Percentiles rank a stretch among this genome's conserved stretches.
These are phyloP conservation scores for Microcos paniculata DNA, from an alignment of 345 rosid genomes.

Conservation along the genomic window DNA sequence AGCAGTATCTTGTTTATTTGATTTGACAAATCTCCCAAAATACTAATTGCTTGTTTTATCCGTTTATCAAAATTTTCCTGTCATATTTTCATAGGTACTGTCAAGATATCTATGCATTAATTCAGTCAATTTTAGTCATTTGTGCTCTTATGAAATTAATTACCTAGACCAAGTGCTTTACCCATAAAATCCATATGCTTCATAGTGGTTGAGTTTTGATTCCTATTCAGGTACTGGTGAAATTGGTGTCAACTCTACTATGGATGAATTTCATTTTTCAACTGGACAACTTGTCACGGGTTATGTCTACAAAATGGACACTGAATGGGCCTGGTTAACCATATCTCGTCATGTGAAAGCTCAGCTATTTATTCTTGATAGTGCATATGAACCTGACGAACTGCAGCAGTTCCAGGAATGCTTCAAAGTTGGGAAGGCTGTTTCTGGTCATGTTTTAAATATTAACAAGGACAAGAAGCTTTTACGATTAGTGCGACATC, in stretches of 20 bases:
- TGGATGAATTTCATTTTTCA: constrained; percentile 49
- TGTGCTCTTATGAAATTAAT: not conserved
- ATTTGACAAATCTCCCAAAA: not conserved
- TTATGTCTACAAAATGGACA: constrained; percentile 82
- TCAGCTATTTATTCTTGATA: constrained; percentile 71
- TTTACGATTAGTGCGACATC: constrained; percentile 65
- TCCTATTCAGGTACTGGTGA: constrained; percentile 44
- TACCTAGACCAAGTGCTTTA: not conserved
- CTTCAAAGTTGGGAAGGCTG: constrained; percentile 63
- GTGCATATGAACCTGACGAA: constrained; percentile 65
- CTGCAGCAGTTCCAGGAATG: constrained; percentile 65
- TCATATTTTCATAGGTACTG: not conserved
- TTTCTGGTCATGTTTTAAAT: constrained; percentile 64
- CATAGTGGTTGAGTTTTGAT: not conserved
- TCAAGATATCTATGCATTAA: not conserved
- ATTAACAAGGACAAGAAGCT: constrained; percentile 62
- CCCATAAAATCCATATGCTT: not conserved
- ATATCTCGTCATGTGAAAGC: constrained; percentile 74
- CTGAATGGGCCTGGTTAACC: constrained; percentile 84
- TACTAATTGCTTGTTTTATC: not conserved
- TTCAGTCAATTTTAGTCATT: not conserved
- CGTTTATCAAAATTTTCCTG: not conserved
- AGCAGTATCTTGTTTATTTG: not conserved
- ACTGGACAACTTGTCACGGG: constrained; percentile 61
- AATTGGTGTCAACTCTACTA: constrained; percentile 24